phyloP scores from a whole-genome alignment of 192 early-diverging fungal species.

The Podila epigama region DNA sequence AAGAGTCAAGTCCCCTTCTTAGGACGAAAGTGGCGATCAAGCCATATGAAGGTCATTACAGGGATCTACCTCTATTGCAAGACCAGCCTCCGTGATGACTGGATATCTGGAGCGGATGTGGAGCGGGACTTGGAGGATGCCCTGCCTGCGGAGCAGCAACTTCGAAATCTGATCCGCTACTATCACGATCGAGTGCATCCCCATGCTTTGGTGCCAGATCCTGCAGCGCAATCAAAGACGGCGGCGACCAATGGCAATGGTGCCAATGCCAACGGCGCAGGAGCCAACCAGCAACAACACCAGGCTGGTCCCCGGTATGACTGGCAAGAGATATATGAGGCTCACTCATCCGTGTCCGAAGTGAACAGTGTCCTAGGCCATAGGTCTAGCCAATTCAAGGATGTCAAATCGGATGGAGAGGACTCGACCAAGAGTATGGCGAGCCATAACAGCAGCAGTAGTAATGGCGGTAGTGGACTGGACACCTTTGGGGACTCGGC shows the following conservation, averaged over 20 bases:
- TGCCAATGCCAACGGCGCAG: neutral
- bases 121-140: conserved; percentile 79
- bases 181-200: conserved; percentile 65
- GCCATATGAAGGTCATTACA: conserved; percentile 88
- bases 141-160: conserved; percentile 70
- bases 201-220: conserved; percentile 40
- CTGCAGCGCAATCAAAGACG: conserved; percentile 1
- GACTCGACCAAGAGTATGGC: conserved; percentile 33
- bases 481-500: neutral
- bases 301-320: conserved; percentile 41
- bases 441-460: conserved; percentile 13
- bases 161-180: conserved; percentile 65
- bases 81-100: conserved; percentile 73
- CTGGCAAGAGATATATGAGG: conserved; percentile 50
- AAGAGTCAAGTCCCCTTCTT: conserved; percentile 83
- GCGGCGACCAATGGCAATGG: neutral
- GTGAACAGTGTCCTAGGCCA: conserved; percentile 10
- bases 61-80: conserved; percentile 71
- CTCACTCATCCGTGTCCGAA: conserved; percentile 38
- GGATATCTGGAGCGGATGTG: conserved; percentile 68
- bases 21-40: conserved; percentile 81
- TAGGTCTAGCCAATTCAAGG: neutral
- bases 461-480: conserved; percentile 18
- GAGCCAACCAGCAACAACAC: conserved; percentile 18
- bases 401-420: conserved; percentile 28